Percentiles rank a stretch among this genome's conserved stretches.
These are phyloP conservation scores for Ulota crispa DNA, from an alignment of 225 moss, liverwort and hornwort genomes.

Conservation along the genomic window DNA sequence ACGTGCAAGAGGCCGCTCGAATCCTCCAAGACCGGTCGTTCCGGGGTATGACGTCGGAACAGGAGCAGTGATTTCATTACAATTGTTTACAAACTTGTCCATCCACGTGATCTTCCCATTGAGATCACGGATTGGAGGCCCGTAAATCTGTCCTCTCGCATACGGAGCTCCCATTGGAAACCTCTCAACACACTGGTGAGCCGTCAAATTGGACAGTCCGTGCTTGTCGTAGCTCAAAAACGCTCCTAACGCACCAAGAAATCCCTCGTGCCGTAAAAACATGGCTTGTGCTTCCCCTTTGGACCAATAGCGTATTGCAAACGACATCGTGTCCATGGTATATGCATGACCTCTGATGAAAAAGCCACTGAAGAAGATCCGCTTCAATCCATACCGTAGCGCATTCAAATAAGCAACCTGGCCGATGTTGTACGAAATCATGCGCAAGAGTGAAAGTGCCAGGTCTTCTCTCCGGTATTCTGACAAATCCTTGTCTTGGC, in stretches of 20 bases:
- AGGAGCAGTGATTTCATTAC: constrained; percentile 85
- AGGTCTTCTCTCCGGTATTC: constrained; percentile 88
- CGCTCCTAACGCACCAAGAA: constrained; percentile 85
- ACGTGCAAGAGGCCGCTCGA: constrained; percentile 69
- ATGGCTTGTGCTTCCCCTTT: constrained; percentile 96
- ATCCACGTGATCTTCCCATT: constrained; percentile 99
- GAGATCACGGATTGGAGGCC: constrained; percentile 85
- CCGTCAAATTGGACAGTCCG: constrained; percentile 70
- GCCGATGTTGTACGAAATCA: constrained; percentile 99
- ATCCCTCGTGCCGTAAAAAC: constrained; percentile 97
- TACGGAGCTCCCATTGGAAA: constrained; percentile 98
- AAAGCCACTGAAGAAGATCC: constrained; percentile 97
- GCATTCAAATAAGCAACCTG: constrained; percentile 97
- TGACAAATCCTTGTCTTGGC: constrained; percentile 77
- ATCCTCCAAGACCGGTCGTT: constrained; percentile 92
- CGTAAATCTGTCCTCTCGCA: constrained; percentile 79
- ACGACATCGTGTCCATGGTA: constrained; percentile 99
- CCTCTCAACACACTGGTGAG: constrained; percentile 94
- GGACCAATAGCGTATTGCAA: constrained; percentile 95
- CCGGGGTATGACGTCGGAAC: constrained; percentile 65
- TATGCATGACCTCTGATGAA: constrained; percentile 98
- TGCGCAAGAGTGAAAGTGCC: constrained; percentile 87
- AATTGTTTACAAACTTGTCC: constrained; percentile 88
- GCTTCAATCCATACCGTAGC: constrained; percentile 85
- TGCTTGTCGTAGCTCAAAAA: constrained; percentile 95